These are phyloP conservation scores for Funneliformis mosseae DNA, from an alignment of 192 early-diverging fungal species.

Conservation along the genomic window DNA sequence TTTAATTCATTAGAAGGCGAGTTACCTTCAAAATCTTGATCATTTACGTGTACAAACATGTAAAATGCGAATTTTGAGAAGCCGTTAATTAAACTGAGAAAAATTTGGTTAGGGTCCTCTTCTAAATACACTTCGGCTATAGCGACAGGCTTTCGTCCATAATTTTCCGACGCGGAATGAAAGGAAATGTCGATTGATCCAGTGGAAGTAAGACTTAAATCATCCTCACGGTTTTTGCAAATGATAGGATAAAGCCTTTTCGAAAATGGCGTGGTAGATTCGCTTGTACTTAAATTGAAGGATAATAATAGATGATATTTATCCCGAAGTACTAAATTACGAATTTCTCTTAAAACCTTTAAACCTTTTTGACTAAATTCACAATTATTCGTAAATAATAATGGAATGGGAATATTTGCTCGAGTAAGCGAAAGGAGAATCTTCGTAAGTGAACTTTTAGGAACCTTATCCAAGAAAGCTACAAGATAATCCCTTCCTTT, in stretches of 20 bases:
- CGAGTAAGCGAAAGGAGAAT: not conserved
- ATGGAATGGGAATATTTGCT: constrained; percentile 20
- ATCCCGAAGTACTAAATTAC: not conserved
- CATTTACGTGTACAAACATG: not conserved
- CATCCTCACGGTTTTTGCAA: constrained; percentile 1
- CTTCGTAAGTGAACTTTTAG: not conserved
- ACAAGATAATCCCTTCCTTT: not conserved
- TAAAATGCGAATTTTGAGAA: not conserved
- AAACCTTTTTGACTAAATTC: constrained; percentile 7
- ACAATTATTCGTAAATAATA: not conserved
- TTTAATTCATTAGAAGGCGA: not conserved
- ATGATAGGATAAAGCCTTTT: not conserved
- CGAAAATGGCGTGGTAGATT: not conserved
- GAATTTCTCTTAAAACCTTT: not conserved
- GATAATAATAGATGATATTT: constrained; percentile 13
- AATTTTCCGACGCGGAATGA: constrained; percentile 14
- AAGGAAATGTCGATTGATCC: constrained; percentile 14
- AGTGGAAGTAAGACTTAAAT: not conserved
- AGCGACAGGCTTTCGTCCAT: not conserved
- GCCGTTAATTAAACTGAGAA: not conserved
- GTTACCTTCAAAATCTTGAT: not conserved
- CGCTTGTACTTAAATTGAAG: not conserved
- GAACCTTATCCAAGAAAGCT: not conserved
- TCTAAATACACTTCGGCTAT: constrained; percentile 1
- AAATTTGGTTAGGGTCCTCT: not conserved